Conservation (phyloP, 2,329 filamentous ascomycete species). For the Seiridium cupressi region DNA sequence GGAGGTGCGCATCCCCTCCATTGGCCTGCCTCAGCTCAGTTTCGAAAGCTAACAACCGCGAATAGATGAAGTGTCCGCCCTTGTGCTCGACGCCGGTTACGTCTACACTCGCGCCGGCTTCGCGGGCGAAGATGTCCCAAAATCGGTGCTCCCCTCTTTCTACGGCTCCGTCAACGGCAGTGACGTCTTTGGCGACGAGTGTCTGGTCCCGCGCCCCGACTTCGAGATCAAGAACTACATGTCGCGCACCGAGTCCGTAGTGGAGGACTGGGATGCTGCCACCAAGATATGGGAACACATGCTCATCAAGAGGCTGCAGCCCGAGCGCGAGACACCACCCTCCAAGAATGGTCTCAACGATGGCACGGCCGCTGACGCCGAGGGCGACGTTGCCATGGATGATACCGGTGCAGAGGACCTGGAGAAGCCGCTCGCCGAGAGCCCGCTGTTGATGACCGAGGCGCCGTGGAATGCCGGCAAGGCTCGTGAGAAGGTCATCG, state of each 20-base stretch:
- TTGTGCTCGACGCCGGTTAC: conserved; percentile 94
- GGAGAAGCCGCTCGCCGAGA: conserved; percentile 84
- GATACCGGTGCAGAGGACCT: conserved; percentile 46
- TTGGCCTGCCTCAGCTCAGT: background rate
- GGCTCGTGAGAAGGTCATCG: conserved; percentile 88
- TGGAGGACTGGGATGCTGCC: conserved; percentile 95
- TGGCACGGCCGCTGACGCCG: conserved; percentile 47
- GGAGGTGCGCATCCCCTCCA: conserved; percentile 46
- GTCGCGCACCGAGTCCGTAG: conserved; percentile 74
- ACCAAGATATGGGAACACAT: conserved; percentile 89
- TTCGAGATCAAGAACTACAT: conserved; percentile 92
- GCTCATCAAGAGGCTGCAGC: conserved; percentile 84
- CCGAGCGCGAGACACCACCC: conserved; percentile 66
- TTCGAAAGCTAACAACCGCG: conserved; percentile 12
- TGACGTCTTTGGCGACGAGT: conserved; percentile 85
- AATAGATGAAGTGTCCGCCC: conserved; percentile 92
- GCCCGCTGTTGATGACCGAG: conserved; percentile 90
- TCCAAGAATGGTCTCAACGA: conserved; percentile 80
- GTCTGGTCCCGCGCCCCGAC: conserved; percentile 71
- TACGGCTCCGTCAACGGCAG: conserved; percentile 66
- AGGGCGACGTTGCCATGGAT: conserved; percentile 61
- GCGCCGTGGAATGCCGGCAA: conserved; percentile 89
- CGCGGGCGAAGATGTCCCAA: conserved; percentile 95
- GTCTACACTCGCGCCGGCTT: conserved; percentile 91
- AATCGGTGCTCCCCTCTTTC: conserved; percentile 86